Evolutionary conservation across 208 protist species (phyloP).

Genomic region (Wallacemonas sp.): DNA sequence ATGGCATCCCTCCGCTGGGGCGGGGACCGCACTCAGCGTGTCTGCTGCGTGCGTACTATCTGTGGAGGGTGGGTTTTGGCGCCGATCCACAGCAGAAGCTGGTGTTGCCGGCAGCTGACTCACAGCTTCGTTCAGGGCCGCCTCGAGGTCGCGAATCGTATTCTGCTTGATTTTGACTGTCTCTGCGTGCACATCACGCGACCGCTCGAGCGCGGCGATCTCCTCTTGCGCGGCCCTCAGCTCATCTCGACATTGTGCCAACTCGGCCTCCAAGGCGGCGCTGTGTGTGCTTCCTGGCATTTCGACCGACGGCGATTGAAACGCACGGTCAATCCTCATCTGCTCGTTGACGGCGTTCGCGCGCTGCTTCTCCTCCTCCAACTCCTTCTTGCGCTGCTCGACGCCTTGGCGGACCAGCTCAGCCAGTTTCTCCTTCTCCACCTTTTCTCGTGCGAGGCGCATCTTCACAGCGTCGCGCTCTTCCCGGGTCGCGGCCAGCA

Average conservation of each 20-base stretch:
- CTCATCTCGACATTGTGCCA: not conserved
- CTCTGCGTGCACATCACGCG: not conserved
- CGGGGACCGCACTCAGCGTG: not conserved
- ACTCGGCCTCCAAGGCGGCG: not conserved
- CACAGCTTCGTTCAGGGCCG: not conserved
- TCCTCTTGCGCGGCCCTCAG: not conserved
- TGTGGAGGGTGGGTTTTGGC: no score
- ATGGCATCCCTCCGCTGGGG: not conserved
- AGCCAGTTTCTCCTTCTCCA: slow-evolving; percentile 36
- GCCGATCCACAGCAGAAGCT: not conserved
- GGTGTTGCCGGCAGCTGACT: not conserved
- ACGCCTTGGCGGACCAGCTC: slow-evolving; percentile 3
- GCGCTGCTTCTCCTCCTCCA: not conserved
- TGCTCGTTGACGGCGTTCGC: not conserved
- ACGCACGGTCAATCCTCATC: not conserved
- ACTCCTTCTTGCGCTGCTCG: not conserved
- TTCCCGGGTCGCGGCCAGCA: slow-evolving; percentile 10
- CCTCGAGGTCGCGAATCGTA: not conserved
- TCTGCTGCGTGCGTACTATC: not conserved
- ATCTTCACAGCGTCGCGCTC: slow-evolving; percentile 22
- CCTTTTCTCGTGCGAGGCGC: slow-evolving; percentile 18
- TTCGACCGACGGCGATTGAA: not conserved
- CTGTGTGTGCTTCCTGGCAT: not conserved
- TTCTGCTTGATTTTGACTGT: not conserved
- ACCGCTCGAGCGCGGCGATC: not conserved